Evolutionary conservation across 2,329 filamentous ascomycete genomes (phyloP).

Genomic region (Pseudocercospora fijiensis): DNA sequence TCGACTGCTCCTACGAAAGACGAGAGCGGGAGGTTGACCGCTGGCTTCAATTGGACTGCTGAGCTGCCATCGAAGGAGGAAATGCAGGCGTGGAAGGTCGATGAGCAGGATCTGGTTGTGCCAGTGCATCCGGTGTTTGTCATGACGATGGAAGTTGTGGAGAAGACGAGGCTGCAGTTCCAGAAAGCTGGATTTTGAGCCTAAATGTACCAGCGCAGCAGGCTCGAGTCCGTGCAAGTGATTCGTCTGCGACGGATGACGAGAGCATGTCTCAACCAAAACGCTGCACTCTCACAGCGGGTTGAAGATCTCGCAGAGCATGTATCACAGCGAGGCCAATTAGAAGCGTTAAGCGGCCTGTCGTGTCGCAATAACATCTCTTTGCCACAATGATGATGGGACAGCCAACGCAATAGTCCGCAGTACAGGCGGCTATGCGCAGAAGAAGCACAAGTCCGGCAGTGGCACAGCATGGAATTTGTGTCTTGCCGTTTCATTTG

Average conservation of each 20-base stretch:
- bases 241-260: too few species aligned
- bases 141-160: slow-evolving; percentile 69
- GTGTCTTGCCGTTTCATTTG: neutral
- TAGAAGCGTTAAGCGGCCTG: neutral
- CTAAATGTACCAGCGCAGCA: neutral
- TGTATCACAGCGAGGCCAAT: neutral
- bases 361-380: neutral
- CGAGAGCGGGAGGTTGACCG: slow-evolving; percentile 35
- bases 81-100: slow-evolving; percentile 60
- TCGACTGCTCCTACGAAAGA: slow-evolving; percentile 21
- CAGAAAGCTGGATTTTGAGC: slow-evolving; percentile 24
- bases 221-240: neutral
- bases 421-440: neutral
- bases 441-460: neutral
- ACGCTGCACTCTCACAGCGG: neutral
- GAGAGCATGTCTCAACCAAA: neutral
- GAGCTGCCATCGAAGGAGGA: slow-evolving; percentile 51
- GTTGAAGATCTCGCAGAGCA: neutral
- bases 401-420: neutral
- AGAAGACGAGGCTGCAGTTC: slow-evolving; percentile 40
- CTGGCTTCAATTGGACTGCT: slow-evolving; percentile 48
- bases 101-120: slow-evolving; percentile 66
- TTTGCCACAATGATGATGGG: neutral
- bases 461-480: slow-evolving; percentile 4
- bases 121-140: slow-evolving; percentile 82